phyloP scores from a whole-genome alignment of 1,284 basidiomycete species.

The Neolentinus lepideus region DNA sequence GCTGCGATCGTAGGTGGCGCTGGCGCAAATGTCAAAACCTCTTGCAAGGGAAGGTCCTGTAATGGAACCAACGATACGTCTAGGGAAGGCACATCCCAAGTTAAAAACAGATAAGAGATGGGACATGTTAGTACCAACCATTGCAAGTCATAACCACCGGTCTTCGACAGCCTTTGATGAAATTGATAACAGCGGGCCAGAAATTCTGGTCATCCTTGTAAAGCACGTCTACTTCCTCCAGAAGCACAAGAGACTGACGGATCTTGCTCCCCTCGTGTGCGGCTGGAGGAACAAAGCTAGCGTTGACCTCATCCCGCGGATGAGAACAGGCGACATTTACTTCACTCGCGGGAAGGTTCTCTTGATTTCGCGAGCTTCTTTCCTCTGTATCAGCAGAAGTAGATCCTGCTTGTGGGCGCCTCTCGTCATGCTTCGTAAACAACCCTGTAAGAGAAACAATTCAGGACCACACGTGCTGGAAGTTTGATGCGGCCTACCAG shows the following conservation, averaged over 20 bases:
- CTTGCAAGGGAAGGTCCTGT: constrained; percentile 68
- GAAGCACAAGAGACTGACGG: constrained; percentile 82
- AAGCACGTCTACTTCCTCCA: constrained; percentile 93
- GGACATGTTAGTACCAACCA: constrained; percentile 47
- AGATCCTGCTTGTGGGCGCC: background rate
- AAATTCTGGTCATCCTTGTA: constrained; percentile 89
- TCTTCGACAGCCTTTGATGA: constrained; percentile 77
- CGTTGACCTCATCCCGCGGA: too few relatives aligned
- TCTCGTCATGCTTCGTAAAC: background rate
- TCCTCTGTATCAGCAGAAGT: background rate
- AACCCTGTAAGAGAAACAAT: background rate
- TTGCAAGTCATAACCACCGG: constrained; percentile 93
- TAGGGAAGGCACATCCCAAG: constrained; percentile 21
- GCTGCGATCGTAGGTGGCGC: constrained; percentile 51
- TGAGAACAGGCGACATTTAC: background rate
- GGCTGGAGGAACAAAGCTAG: background rate
- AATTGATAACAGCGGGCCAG: constrained; percentile 78
- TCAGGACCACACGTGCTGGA: background rate
- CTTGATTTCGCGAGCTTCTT: background rate
- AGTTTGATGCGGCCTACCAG: background rate
- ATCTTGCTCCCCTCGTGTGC: constrained; percentile 15
- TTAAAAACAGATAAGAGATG: background rate
- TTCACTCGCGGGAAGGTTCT: background rate
- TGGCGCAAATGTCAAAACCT: constrained; percentile 58
- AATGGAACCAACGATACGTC: constrained; percentile 70